Evolutionary conservation across 208 protist genomes (phyloP).

Genomic region (Acanthamoeba triangularis): DNA sequence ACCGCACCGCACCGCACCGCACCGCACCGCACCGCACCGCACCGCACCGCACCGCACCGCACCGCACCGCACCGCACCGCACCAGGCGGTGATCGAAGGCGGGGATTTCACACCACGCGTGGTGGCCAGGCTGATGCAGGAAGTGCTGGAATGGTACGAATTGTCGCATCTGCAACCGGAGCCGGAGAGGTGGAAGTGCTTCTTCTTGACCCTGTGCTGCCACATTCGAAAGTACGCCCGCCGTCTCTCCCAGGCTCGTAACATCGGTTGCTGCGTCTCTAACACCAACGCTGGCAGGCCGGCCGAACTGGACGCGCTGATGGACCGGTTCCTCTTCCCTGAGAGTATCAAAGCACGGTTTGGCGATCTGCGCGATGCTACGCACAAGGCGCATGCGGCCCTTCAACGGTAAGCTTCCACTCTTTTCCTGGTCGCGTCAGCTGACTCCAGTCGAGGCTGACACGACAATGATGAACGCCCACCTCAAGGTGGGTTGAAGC

Average conservation of each 20-base stretch:
- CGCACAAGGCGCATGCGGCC: neutral
- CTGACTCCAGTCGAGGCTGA: no score
- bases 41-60: no score
- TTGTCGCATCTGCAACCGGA: constrained; percentile 18
- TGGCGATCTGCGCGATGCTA: neutral
- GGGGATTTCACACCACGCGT: neutral
- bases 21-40: no score
- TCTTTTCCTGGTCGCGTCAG: no score
- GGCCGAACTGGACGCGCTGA: constrained; percentile 16
- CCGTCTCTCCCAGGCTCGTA: neutral
- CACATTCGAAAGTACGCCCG: constrained; percentile 29
- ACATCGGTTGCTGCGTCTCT: neutral
- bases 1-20: no score
- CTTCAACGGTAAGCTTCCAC: neutral
- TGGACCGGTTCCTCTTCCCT: constrained; percentile 6
- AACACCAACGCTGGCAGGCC: neutral
- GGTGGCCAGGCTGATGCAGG: constrained; percentile 8
- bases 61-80: no score
- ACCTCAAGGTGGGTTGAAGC: no score
- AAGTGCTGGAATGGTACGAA: constrained; percentile 48
- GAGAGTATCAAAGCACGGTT: neutral
- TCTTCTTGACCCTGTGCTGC: constrained; percentile 19
- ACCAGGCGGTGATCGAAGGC: no score
- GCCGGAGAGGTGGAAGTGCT: constrained; percentile 26
- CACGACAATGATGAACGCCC: no score